A percentile compares a stretch with the other conserved stretches of the same genome.
Conservation (phyloP, 139 green algal genomes). For the Dunaliella primolecta region DNA sequence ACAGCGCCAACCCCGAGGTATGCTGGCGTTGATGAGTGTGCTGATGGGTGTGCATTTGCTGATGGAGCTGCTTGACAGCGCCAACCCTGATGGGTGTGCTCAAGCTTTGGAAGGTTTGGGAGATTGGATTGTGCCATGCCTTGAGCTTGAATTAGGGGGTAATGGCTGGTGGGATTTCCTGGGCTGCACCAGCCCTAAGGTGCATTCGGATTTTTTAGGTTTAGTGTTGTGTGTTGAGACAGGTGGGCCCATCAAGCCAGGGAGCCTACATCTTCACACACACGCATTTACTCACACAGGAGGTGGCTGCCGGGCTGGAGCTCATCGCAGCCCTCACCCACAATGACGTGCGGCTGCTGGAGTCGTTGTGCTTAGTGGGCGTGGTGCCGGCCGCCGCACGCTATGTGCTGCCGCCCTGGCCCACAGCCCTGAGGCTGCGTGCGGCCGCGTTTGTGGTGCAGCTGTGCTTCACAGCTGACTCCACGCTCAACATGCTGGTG, state of each 20-base stretch:
- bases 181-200: too few species aligned
- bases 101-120: slow-evolving; percentile 56
- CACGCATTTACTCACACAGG: slow-evolving; percentile 5
- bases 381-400: slow-evolving; percentile 59
- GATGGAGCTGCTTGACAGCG: slow-evolving; percentile 70
- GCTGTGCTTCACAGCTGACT: slow-evolving; percentile 48
- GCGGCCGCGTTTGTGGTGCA: slow-evolving; percentile 62
- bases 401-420: slow-evolving; percentile 27
- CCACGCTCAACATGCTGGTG: slow-evolving; percentile 68
- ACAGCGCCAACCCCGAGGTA: slow-evolving; percentile 51
- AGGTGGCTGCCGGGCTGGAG: slow-evolving; percentile 33
- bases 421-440: slow-evolving; percentile 36
- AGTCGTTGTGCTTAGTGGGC: slow-evolving; percentile 66
- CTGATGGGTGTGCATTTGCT: slow-evolving; percentile 61
- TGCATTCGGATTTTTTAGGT: too few species aligned
- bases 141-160: too few species aligned
- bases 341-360: slow-evolving; percentile 50
- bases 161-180: too few species aligned
- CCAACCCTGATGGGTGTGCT: slow-evolving; percentile 36
- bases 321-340: slow-evolving; percentile 49
- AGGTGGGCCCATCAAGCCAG: too few species aligned
- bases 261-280: too few species aligned
- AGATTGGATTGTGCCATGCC: slow-evolving; percentile 63
- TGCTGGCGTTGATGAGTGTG: slow-evolving; percentile 51
- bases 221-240: too few species aligned